Percentiles rank a stretch among this genome's conserved stretches.
Conservation (phyloP, 2,329 filamentous ascomycete species). For the Neofusicoccum laricinum region DNA sequence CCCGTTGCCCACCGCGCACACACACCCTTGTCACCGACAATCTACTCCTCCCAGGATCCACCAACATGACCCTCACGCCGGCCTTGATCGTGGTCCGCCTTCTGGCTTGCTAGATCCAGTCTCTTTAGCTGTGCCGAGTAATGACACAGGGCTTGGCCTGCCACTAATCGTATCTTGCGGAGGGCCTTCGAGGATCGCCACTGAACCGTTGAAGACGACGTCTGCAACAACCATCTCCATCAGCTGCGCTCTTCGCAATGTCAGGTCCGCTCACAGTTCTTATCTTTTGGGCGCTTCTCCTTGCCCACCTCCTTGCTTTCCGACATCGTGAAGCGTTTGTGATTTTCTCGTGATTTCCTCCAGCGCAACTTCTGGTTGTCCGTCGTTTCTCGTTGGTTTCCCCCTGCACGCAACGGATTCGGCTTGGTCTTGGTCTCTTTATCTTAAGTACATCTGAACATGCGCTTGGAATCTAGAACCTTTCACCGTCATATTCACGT, state of each 20-base stretch:
- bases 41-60: too few species aligned
- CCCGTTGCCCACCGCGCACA: too few species aligned
- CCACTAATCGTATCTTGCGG: not conserved
- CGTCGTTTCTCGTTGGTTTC: too few species aligned
- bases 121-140: not conserved
- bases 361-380: too few species aligned
- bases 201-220: conserved; percentile 1
- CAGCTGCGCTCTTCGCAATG: not conserved
- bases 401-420: too few species aligned
- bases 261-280: not conserved
- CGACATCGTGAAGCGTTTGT: too few species aligned
- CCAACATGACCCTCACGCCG: not conserved
- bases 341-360: not conserved
- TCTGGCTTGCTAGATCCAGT: not conserved
- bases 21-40: too few species aligned
- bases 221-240: not conserved
- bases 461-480: not conserved
- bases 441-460: too few species aligned
- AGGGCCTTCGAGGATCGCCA: not conserved
- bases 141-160: not conserved
- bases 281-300: not conserved
- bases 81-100: not conserved
- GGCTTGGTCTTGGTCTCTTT: not conserved
- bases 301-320: not conserved
- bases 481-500: not conserved